phyloP scores from a whole-genome alignment of 2,329 filamentous ascomycete genomes.

The Fusarium graminum region DNA sequence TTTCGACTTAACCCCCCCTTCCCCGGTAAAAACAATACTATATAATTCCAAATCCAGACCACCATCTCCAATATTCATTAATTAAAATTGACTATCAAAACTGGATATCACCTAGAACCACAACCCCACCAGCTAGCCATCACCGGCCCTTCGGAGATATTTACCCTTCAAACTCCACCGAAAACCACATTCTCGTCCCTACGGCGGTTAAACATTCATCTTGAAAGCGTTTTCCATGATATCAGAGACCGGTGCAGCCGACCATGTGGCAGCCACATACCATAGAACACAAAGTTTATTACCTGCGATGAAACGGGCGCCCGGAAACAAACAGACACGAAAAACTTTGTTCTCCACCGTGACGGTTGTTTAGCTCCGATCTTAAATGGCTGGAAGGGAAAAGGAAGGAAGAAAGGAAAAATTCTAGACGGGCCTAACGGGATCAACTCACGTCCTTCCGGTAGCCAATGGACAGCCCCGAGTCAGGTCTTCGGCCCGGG shows the following conservation, averaged over 20 bases:
- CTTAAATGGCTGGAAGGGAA: background rate
- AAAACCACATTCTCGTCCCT: background rate
- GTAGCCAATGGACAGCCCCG: conserved; percentile 18
- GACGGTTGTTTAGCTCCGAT: background rate
- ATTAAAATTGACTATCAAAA: background rate
- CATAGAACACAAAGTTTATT: background rate
- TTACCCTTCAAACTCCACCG: conserved; percentile 2
- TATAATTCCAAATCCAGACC: background rate
- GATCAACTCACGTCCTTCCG: background rate
- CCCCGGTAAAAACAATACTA: background rate
- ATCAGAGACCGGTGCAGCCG: conserved; percentile 10
- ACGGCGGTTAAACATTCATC: background rate
- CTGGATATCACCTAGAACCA: background rate
- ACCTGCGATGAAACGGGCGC: background rate
- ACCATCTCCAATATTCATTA: background rate
- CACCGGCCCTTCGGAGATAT: conserved; percentile 1
- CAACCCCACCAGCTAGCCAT: background rate
- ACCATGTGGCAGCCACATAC: conserved; percentile 17
- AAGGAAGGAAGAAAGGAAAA: conserved; percentile 3
- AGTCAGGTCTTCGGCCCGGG: conserved; percentile 23
- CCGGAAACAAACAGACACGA: background rate
- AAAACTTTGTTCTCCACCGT: conserved; percentile 2
- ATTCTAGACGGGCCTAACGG: conserved; percentile 6
- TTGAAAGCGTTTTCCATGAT: background rate
- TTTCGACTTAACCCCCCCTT: background rate